Percentiles rank a stretch among this genome's conserved stretches.
phyloP scores from a whole-genome alignment of 2,329 filamentous ascomycete species.

The Apiospora hydei region DNA sequence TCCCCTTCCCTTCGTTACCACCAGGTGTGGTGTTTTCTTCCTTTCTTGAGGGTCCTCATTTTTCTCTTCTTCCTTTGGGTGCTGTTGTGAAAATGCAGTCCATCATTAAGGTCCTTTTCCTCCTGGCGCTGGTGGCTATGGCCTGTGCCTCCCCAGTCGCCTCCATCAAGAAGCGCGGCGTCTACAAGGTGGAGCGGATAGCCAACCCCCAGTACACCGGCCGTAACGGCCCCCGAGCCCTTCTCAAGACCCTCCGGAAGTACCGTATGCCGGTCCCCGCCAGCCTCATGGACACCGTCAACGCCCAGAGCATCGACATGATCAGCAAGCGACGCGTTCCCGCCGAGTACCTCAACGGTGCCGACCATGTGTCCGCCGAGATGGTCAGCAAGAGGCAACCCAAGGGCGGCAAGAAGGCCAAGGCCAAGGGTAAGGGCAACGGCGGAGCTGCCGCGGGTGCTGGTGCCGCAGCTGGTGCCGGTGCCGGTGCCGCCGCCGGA shows the following conservation, averaged over 20 bases:
- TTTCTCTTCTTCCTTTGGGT: constrained; percentile 25
- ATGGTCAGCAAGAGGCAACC: constrained; percentile 29
- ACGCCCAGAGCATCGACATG: constrained; percentile 35
- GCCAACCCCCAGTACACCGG: constrained; percentile 39
- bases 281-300: constrained; percentile 33
- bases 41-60: constrained; percentile 22
- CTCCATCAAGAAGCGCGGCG: constrained; percentile 40
- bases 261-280: constrained; percentile 43
- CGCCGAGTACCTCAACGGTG: constrained; percentile 5
- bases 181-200: constrained; percentile 43
- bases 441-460: constrained; percentile 23
- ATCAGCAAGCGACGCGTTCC: constrained; percentile 37
- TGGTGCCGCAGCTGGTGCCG: constrained; percentile 25
- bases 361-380: not conserved
- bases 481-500: not conserved
- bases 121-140: constrained; percentile 39
- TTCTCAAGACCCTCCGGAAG: constrained; percentile 42
- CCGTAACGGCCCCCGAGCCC: constrained; percentile 40
- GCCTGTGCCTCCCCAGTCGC: constrained; percentile 34
- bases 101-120: constrained; percentile 36
- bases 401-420: constrained; percentile 27
- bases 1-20: constrained; percentile 31
- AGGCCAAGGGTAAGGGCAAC: constrained; percentile 13
- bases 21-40: constrained; percentile 37
- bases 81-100: constrained; percentile 34